phyloP scores from a whole-genome alignment of 2,329 filamentous ascomycete genomes.

The Aspergillus flavus region DNA sequence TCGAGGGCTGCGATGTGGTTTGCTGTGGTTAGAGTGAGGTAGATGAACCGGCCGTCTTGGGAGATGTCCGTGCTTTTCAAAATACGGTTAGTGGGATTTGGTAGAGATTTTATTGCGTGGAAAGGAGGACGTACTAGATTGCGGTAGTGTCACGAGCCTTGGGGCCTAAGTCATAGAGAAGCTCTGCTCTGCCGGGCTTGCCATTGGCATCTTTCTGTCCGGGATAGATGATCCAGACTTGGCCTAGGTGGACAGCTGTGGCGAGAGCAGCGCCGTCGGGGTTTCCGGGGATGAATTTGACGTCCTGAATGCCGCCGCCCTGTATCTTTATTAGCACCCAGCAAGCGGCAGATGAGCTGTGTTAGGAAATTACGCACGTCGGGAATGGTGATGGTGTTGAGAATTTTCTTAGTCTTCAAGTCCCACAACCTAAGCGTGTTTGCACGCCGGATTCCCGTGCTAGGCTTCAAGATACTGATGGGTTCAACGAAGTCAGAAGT shows the following conservation, averaged over 20 bases:
- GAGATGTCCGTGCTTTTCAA: constrained; percentile 58
- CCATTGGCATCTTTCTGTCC: constrained; percentile 58
- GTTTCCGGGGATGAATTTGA: constrained; percentile 67
- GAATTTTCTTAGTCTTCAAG: constrained; percentile 38
- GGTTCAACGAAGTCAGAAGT: constrained; percentile 67
- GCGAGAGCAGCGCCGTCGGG: constrained; percentile 60
- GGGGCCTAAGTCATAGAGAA: constrained; percentile 38
- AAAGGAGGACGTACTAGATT: background rate
- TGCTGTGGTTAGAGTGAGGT: constrained; percentile 62
- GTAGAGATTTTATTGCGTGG: background rate
- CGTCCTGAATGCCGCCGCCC: constrained; percentile 34
- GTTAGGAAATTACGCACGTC: background rate
- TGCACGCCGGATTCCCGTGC: constrained; percentile 55
- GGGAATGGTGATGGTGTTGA: background rate
- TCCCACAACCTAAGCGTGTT: constrained; percentile 65
- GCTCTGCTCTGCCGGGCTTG: constrained; percentile 60
- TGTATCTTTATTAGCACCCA: background rate
- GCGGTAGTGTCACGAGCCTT: background rate
- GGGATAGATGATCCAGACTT: constrained; percentile 68
- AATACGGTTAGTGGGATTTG: background rate
- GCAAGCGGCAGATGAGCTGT: background rate
- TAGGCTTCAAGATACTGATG: constrained; percentile 63
- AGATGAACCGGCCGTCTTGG: constrained; percentile 60
- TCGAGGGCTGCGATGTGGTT: constrained; percentile 66
- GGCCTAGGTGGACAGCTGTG: constrained; percentile 61